A percentile compares a stretch with the other conserved stretches of the same genome.
These are phyloP conservation scores for Penicillium sp. DNA, from an alignment of 2,329 filamentous ascomycete species.

Conservation along the genomic window DNA sequence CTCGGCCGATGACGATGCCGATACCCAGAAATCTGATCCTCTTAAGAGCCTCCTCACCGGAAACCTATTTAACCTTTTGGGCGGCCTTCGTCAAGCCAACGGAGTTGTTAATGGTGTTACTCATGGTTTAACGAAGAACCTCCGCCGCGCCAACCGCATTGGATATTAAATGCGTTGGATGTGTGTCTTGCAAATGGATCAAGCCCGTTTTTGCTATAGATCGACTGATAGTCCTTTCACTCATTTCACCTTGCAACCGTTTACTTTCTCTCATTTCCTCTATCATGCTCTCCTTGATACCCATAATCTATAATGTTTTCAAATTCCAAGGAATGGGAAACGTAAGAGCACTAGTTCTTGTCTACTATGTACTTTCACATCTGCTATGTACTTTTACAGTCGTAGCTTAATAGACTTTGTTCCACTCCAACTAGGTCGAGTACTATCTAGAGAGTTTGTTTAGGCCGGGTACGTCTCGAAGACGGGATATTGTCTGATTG, in stretches of 20 bases:
- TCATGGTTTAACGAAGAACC: conserved; percentile 9
- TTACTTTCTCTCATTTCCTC: conserved; percentile 3
- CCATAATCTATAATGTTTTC: conserved; percentile 11
- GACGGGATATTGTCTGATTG: too few relatives aligned
- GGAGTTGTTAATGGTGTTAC: conserved; percentile 1
- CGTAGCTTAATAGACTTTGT: too few relatives aligned
- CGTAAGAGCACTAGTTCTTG: too few relatives aligned
- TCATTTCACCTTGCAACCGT: neutral
- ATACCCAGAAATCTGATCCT: neutral
- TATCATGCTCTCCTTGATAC: conserved; percentile 10
- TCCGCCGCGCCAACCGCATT: conserved; percentile 13
- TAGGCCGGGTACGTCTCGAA: too few relatives aligned
- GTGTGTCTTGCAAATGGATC: neutral
- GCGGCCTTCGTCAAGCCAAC: conserved; percentile 13
- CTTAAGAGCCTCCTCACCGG: conserved; percentile 3
- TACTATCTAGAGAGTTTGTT: too few relatives aligned
- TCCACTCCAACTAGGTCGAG: too few relatives aligned
- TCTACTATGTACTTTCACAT: too few relatives aligned
- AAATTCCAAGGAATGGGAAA: neutral
- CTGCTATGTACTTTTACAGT: too few relatives aligned
- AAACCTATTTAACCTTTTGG: conserved; percentile 14
- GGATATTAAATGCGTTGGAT: conserved; percentile 1
- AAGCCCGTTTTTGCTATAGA: neutral
- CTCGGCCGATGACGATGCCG: neutral
- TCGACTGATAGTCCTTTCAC: neutral